Evolutionary conservation across 1,139 yeast species (phyloP), one percentile per base, ranked within the genome.

Genomic region (Candida sanyaensis): DNA sequence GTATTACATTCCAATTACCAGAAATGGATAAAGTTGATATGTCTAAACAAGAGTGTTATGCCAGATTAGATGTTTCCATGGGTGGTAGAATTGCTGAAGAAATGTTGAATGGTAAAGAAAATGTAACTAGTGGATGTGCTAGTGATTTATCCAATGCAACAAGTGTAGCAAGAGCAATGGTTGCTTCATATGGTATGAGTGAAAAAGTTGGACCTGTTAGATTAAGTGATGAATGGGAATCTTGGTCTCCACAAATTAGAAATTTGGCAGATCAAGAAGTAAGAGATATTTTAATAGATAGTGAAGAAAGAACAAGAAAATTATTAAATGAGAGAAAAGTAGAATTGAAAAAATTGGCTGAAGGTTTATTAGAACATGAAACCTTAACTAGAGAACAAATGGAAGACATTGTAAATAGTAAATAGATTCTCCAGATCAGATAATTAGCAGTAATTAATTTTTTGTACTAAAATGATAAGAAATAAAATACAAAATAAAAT

Each of bases 81-180:
- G 99, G 99, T 52, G 99, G 99, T 53, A 92, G 92, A 66, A 85
- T 92, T 52, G 99, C 99, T 30, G 99, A 93, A 72, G 97, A 92
- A 65, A 75, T 90, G 77, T 78, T 88, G 42, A 89, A 89, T 63
- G 99, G 99, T 2, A 79, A 84, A 42, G 97, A 90, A 49, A 89
- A 92, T 63, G 96, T 95, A 13, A 93, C 99, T 1, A 83, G 93
- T 57, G 97, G 97, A 7, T 92, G 98, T 71, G 87, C 96, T 0
- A 86, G 95, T 12, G 99, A 93, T 69, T 78, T 93, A 58, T 81
- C 88, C 55, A 84, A 80, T 58, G 99, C 99, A 21, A 95, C 99
- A 0, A 79, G 81, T 50, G 93, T 91, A 47, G 99, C 99, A 1
- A 80, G 97, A 60, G 96, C 96, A 21, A 93, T 93, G 98, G 97